phyloP scores from a whole-genome alignment of 768 basidiomycete species.

The Coprinellus aureogranulatus region DNA sequence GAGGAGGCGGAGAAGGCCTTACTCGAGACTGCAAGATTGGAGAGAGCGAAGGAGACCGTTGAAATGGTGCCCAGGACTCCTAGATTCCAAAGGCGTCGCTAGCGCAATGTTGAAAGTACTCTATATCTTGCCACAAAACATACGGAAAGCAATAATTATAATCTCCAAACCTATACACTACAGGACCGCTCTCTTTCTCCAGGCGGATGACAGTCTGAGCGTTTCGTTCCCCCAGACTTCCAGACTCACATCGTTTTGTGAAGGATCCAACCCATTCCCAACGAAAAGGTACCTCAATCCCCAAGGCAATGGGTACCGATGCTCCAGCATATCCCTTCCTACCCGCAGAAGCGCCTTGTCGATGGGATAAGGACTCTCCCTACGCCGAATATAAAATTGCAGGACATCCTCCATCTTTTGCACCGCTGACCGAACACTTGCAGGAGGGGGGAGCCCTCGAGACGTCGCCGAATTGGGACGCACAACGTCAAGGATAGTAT shows the following conservation, averaged over 20 bases:
- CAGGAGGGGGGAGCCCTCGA: not conserved
- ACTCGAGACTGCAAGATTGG: not conserved
- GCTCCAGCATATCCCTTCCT: slow-evolving; percentile 15
- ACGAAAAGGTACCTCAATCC: slow-evolving; percentile 17
- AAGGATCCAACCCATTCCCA: slow-evolving; percentile 4
- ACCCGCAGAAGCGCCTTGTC: slow-evolving; percentile 11
- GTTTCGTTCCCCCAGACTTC: not conserved
- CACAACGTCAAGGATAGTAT: slow-evolving; percentile 52
- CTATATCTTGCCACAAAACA: not conserved
- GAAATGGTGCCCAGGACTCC: not conserved
- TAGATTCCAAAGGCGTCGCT: too few relatives aligned
- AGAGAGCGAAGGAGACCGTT: not conserved
- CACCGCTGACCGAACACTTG: not conserved
- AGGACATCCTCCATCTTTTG: not conserved
- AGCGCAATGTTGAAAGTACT: too few relatives aligned
- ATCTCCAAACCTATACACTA: not conserved
- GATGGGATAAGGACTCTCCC: not conserved
- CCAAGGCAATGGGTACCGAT: slow-evolving; percentile 17
- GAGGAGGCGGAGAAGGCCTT: slow-evolving; percentile 5
- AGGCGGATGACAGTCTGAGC: not conserved
- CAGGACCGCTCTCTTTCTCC: not conserved
- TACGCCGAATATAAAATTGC: slow-evolving; percentile 3
- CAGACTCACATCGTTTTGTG: not conserved
- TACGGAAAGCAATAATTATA: not conserved
- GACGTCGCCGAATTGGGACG: slow-evolving; percentile 14